Evolutionary conservation across 2,329 filamentous ascomycete genomes (phyloP).

Genomic region (Claviceps purpurea): DNA sequence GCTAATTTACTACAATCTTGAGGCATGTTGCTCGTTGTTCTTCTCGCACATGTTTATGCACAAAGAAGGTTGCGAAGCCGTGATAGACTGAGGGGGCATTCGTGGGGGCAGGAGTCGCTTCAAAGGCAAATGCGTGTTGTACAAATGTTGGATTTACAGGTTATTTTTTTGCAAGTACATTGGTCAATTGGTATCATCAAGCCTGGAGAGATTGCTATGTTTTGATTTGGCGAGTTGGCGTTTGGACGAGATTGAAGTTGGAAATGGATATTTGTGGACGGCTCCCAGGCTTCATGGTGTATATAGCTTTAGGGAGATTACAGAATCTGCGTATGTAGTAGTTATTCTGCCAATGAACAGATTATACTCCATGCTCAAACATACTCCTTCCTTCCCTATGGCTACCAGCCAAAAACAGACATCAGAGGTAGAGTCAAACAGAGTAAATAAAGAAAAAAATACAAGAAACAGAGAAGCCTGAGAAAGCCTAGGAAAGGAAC

Average conservation of each 20-base stretch:
- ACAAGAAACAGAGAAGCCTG: not conserved
- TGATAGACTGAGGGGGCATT: too few relatives aligned
- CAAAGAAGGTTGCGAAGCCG: not conserved
- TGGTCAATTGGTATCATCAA: too few relatives aligned
- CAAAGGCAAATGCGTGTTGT: not conserved
- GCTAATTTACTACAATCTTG: constrained; percentile 16
- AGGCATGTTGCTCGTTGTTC: too few relatives aligned
- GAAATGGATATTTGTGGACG: not conserved
- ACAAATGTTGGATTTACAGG: not conserved
- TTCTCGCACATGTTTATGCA: too few relatives aligned
- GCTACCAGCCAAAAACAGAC: not conserved
- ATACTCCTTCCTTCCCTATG: not conserved
- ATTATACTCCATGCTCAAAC: too few relatives aligned
- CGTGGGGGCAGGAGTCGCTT: not conserved
- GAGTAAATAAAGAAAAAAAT: not conserved
- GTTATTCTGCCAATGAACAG: too few relatives aligned
- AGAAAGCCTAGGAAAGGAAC: not conserved
- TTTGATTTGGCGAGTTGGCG: too few relatives aligned
- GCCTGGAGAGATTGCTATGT: too few relatives aligned
- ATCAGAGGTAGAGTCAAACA: not conserved
- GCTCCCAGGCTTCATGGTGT: not conserved
- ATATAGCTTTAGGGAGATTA: not conserved
- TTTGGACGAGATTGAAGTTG: too few relatives aligned
- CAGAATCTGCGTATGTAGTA: too few relatives aligned
- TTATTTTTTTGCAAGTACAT: not conserved